phyloP scores from a whole-genome alignment of 306 rosid species.

The Vigna angularis region DNA sequence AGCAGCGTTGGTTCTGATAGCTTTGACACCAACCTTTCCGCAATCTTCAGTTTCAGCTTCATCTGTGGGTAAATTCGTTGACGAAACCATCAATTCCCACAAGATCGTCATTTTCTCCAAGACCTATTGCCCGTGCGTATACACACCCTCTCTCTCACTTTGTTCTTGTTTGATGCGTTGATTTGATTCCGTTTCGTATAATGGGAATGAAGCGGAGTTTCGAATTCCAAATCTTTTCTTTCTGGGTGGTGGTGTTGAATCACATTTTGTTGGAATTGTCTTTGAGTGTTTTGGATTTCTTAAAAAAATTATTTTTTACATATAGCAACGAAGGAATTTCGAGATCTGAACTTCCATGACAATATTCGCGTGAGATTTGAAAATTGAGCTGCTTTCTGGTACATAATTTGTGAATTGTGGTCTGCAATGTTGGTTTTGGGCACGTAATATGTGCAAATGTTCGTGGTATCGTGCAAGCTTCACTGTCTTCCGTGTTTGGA shows the following conservation, averaged over 20 bases:
- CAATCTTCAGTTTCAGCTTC: conserved; percentile 42
- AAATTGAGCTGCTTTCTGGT: background rate
- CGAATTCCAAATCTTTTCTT: background rate
- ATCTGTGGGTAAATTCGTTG: conserved; percentile 60
- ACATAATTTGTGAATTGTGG: background rate
- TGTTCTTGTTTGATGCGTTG: background rate
- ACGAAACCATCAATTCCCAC: conserved; percentile 75
- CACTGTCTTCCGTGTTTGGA: background rate
- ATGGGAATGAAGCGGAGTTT: background rate
- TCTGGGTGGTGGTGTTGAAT: conserved; percentile 27
- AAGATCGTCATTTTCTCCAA: conserved; percentile 90
- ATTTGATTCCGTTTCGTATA: background rate
- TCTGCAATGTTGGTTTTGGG: background rate
- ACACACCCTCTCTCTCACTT: background rate
- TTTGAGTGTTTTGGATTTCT: background rate
- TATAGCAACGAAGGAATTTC: background rate
- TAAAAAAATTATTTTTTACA: background rate
- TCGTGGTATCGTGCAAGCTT: background rate
- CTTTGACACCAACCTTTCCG: conserved; percentile 50
- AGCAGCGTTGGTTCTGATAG: conserved; percentile 42
- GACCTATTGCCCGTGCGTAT: conserved; percentile 87
- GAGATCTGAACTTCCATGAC: conserved; percentile 16
- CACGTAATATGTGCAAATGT: background rate
- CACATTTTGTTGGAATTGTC: background rate
- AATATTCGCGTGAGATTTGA: background rate